Evolutionary conservation across 345 rosid species (phyloP), one percentile per base, ranked within the genome.

Genomic region (Raphanus sativus): DNA sequence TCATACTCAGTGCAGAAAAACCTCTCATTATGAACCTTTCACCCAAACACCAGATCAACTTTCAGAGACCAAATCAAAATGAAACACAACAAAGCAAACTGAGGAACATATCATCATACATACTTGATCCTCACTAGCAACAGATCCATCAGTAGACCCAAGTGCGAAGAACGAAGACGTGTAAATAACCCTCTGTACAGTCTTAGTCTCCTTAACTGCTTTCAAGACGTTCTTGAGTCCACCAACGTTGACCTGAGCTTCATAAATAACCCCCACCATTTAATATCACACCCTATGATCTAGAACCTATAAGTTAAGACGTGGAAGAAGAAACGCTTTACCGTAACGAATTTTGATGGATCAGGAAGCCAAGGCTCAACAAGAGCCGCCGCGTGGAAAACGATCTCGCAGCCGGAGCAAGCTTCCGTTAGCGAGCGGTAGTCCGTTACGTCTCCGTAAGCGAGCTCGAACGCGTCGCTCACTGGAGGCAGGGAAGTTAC

Each of bases 351-450:
- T 80, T 70, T 81, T 9, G 93, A 91, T 48, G 93, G 89, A 78
- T 90, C 93, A 2, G 96, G 91, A 7, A 91, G 90, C 97, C 97
- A 94, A 54, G 98, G 93, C 86, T 94, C 96, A 75, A 91, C 98
- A 11, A 88, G 3, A 66, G 97, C 97, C 11, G 97, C 97, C 0
- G 88, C 80, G 83, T 94, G 98, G 89, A 91, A 88, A 84, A 94
- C 71, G 83, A 86, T 76, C 50, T 86, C 80, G 82, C 95, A 91
- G 70, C 84, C 90, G 77, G 86, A 85, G 85, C 86, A 88, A 83
- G 92, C 90, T 45, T 85, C 87, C 1, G 75, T 81, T 60, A 94
- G 76, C 3, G 94, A 87, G 9, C 61, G 74, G 81, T 67, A 85
- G 71, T 91, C 97, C 3, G 95, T 94, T 17, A 94, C 87, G 71